Conservation (phyloP, 2,329 filamentous ascomycete genomes). For the Corynespora cassiicola region DNA sequence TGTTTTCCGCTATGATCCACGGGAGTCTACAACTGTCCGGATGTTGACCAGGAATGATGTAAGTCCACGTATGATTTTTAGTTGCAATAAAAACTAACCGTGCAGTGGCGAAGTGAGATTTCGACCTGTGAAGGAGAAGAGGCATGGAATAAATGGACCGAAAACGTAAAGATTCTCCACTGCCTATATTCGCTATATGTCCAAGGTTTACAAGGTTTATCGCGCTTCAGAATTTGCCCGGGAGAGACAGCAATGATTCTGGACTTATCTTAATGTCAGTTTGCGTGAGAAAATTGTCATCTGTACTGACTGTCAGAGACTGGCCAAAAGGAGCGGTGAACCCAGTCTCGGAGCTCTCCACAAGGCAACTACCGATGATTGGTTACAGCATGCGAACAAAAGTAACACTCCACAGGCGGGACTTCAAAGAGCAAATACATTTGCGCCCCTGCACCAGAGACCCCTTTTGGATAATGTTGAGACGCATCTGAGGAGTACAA, state of each 20-base stretch:
- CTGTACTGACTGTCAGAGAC: slow-evolving; percentile 2
- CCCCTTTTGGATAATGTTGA: too few species aligned
- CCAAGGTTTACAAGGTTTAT: too few species aligned
- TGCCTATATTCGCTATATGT: too few species aligned
- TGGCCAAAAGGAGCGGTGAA: slow-evolving; percentile 14
- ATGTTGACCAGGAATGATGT: slow-evolving; percentile 13
- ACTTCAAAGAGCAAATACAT: slow-evolving; percentile 9
- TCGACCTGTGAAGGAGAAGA: slow-evolving; percentile 9
- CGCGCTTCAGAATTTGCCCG: too few species aligned
- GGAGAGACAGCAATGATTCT: slow-evolving; percentile 4
- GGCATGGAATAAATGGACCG: slow-evolving; percentile 14
- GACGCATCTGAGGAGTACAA: background rate
- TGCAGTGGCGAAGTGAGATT: slow-evolving; percentile 12
- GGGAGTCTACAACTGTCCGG: slow-evolving; percentile 9
- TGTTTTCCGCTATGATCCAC: slow-evolving; percentile 17
- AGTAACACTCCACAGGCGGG: too few species aligned
- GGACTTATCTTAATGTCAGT: slow-evolving; percentile 18
- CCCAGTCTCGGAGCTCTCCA: background rate
- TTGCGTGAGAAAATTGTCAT: background rate
- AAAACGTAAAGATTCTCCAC: slow-evolving; percentile 11
- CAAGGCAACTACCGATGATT: slow-evolving; percentile 4
- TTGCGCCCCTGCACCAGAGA: slow-evolving; percentile 11
- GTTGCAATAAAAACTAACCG: slow-evolving; percentile 2
- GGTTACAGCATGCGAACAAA: slow-evolving; percentile 4
- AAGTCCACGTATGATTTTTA: slow-evolving; percentile 1